Evolutionary conservation across 2,329 filamentous ascomycete genomes (phyloP).

Genomic region (Zalaria obscura): DNA sequence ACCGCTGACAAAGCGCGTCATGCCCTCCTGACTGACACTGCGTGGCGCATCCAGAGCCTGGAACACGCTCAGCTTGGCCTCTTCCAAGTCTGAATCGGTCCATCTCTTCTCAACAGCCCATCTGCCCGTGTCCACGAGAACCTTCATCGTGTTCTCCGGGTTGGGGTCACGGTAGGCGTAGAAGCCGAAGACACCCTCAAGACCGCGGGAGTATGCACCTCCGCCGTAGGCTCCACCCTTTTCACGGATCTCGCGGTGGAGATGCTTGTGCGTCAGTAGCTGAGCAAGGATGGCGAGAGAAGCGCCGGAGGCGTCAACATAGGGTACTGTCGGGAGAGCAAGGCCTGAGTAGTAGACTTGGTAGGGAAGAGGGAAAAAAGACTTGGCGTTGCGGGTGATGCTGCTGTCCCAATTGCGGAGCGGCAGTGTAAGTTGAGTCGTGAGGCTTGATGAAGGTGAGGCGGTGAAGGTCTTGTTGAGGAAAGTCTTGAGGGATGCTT

Average conservation of each 20-base stretch:
- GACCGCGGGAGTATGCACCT: conserved; percentile 65
- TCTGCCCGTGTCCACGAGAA: conserved; percentile 68
- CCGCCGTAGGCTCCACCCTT: conserved; percentile 95
- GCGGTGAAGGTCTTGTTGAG: conserved; percentile 24
- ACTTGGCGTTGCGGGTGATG: conserved; percentile 40
- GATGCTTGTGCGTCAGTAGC: conserved; percentile 86
- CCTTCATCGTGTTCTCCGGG: conserved; percentile 70
- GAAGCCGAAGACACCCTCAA: conserved; percentile 82
- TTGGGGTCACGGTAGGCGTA: conserved; percentile 97
- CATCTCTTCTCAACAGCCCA: conserved; percentile 75
- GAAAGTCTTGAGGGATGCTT: conserved; percentile 57
- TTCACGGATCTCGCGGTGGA: conserved; percentile 94
- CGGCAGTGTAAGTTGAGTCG: conserved; percentile 8
- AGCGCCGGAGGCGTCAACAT: conserved; percentile 60
- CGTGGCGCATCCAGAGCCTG: conserved; percentile 80
- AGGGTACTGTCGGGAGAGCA: conserved; percentile 70
- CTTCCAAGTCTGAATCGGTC: conserved; percentile 76
- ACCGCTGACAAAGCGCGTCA: conserved; percentile 71
- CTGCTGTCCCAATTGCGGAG: conserved; percentile 12
- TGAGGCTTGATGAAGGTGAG: conserved; percentile 15
- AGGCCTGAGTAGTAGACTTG: conserved; percentile 91
- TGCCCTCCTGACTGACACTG: conserved; percentile 76
- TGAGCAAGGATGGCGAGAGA: conserved; percentile 80
- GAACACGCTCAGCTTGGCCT: conserved; percentile 92
- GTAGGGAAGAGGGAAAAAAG: conserved; percentile 88